Base-by-base conservation (phyloP, 2,329 filamentous ascomycete genomes). In the Cercospora zeae-maydis region DNA sequence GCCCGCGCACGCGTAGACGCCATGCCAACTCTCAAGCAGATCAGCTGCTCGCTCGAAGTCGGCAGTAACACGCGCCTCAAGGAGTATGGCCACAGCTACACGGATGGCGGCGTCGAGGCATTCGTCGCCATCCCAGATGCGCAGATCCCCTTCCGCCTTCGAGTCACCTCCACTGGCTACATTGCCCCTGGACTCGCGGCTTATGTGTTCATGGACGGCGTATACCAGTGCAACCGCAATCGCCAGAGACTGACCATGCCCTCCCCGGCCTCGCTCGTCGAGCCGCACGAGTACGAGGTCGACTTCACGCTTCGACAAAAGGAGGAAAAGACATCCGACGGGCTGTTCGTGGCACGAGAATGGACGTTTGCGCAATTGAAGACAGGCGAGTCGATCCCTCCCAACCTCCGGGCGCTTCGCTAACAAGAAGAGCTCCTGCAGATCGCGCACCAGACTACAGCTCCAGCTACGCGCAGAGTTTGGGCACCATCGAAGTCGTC, bases 171-270 rank as follows among this genome's bases (percentile, higher is more conserved):
- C 0, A 73, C 73, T 36, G 79, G 77, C 31, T 85, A 81, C 73
- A 83, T 85, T 65, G 80, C 80, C 1, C 77, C 80, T 24, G 83
- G 83, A 0, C 72, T 86, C 10, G 79, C 82, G 1, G 79, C 83
- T 71, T 82, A 82, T 63, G 82, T 85, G 27, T 85, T 80, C 74
- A 83, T 85, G 42, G 83, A 86, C 66, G 83, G 83, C 16, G 72
- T 80, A 5, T 85, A 85, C 64, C 83, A 85, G 68, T 83, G 81
- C 73, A 85, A 85, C 63, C 81, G 83, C 61, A 83, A 83, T 70
- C 75, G 79, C 39, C 75, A 77, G 39, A 73, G 78, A 36, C 66
- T 84, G 33, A 72, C 75, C 58, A 64, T 75, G 19, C 75, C 75
- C 13, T 64, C 58, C 7, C 62, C 63, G 4, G 67, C 59, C 8